Evolutionary conservation across 2,329 filamentous ascomycete genomes (phyloP), one percentile per base, ranked within the genome.

Genomic region (Pseudopithomyces maydicus): DNA sequence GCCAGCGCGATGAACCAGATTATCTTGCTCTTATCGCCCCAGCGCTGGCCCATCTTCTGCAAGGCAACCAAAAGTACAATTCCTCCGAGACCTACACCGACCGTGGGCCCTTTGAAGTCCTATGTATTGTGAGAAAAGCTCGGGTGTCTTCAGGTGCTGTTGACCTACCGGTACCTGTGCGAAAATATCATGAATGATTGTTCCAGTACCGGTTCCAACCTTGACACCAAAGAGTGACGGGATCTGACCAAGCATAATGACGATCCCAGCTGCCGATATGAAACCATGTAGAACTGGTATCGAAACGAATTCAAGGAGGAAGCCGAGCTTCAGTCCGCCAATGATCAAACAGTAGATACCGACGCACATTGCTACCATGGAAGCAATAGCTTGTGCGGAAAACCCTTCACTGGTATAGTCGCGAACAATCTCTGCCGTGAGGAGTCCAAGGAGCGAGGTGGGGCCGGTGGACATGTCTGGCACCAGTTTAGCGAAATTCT

Each of bases 391-490:
- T 19, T 83, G 80, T 1, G 84, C 79, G 1, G 77, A 72, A 67
- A 84, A 87, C 41, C 70, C 71, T 33, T 84, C 81, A 38, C 80
- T 74, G 19, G 78, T 72, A 1, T 88, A 74, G 38, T 84, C 80
- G 19, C 78, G 72, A 29, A 89, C 80, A 44, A 87, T 85, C 57
- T 88, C 83, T 15, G 85, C 83, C 0, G 86, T 88, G 23, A 89
- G 77, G 1, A 89, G 80, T 7, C 85, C 86, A 55, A 89, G 82
- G 23, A 88, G 82, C 0, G 86, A 88, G 0, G 87, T 89, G 12
- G 86, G 87, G 4, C 87, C 85, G 0, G 82, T 84, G 0, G 85
- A 88, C 3, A 89, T 45, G 91, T 94, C 89, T 74, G 39, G 19
- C 5, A 6, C 12, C 2, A 2, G 8, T 17, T 72, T n/a, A 70